Base-by-base conservation (phyloP, 768 basidiomycete genomes). In the Lentinus brumalis region DNA sequence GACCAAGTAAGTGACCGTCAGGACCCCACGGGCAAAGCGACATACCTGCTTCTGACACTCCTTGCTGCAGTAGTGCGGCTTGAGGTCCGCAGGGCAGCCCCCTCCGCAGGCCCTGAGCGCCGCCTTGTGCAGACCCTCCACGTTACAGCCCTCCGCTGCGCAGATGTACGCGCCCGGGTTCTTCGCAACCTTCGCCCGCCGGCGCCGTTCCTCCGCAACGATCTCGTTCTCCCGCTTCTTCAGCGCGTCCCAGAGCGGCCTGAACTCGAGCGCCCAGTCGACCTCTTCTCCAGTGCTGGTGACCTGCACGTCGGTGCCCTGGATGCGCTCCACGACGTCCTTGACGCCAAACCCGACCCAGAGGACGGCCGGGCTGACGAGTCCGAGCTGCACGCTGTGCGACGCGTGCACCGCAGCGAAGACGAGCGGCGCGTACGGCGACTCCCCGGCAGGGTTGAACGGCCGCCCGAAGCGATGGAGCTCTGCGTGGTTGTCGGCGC, bases 21-120 rank as follows among this genome's bases (percentile, higher is more conserved):
- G 21, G 21, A 26, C 21, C 21, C 1, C 21, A 26, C 21, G 21
- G 21, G 21, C 21, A 26, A 26, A 26, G 21, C 21, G 21, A 57
- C 64, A 2, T 38, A 62, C 62, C 62, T 51, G 52, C 45, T 29
- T 57, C 39, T 68, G 67, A 40, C 67, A 68, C 14, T 62, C 41
- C 50, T 61, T 64, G 58, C 65, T 66, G 41, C 67, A 68, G 31
- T 68, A 68, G 21, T 55, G 57, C 10, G 65, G 67, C 56, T 68
- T 68, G n/a, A 53, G 7, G 3, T 60, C 63, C 4, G 40, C 12
- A 14, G 65, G 57, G 50, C 67, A 68, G 16, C 49, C 49, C 8
- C 67, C 67, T 16, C 38, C 46, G 45, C 67, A 68, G 15, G 56
- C 29, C 45, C 46, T 29, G 4, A 68, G 56, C 9, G 53, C 63